Conservation (phyloP, 306 rosid genomes). For the Senna tora region DNA sequence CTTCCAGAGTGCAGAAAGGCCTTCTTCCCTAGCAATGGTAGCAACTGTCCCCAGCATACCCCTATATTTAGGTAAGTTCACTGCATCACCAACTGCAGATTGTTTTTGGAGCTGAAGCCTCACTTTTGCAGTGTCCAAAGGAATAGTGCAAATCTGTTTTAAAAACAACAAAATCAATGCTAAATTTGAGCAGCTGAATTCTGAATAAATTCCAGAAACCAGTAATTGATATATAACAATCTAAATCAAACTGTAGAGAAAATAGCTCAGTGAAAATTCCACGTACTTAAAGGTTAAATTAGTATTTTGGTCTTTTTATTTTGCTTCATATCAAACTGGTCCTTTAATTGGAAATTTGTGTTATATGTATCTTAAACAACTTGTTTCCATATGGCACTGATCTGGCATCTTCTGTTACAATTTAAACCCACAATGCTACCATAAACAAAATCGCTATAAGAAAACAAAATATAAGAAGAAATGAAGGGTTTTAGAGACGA, state of each 20-base stretch:
- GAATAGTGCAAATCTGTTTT: conserved; percentile 79
- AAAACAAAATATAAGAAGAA: neutral
- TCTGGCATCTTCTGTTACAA: too few relatives aligned
- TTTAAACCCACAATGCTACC: neutral
- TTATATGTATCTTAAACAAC: too few relatives aligned
- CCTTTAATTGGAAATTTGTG: too few relatives aligned
- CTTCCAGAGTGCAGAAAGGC: conserved; percentile 83
- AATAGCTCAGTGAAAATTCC: neutral
- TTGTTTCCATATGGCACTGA: too few relatives aligned
- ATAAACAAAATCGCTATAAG: neutral
- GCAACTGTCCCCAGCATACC: conserved; percentile 95
- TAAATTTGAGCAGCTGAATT: conserved; percentile 28
- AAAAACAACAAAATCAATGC: conserved; percentile 26
- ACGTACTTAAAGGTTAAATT: neutral
- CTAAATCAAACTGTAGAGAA: conserved; percentile 20
- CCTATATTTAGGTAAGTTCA: conserved; percentile 76
- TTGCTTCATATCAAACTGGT: too few relatives aligned
- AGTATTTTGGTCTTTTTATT: too few relatives aligned
- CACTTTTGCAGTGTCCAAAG: conserved; percentile 97
- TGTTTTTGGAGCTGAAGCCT: conserved; percentile 96
- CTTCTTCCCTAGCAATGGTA: conserved; percentile 96
- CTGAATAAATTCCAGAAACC: conserved; percentile 21
- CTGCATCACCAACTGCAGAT: conserved; percentile 59
- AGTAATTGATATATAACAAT: conserved; percentile 17
- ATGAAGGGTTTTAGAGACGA: neutral